phyloP scores from a whole-genome alignment of 2,329 filamentous ascomycete genomes.

The Emergomyces pasteurianus region DNA sequence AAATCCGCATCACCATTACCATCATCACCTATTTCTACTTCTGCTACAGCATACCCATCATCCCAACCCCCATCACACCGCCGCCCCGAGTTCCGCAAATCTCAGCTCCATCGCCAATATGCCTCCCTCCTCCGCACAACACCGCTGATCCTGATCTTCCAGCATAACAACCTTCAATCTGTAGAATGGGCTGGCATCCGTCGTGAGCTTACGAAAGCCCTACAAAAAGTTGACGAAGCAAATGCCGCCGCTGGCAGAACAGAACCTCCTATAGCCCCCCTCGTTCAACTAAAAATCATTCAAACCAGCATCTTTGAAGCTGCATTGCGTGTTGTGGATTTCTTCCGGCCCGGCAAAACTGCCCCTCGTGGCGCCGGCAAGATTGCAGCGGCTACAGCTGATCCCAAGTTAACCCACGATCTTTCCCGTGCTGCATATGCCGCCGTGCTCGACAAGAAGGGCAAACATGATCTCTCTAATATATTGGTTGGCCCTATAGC shows the following conservation, averaged over 20 bases:
- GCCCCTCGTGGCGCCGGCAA: constrained; percentile 3
- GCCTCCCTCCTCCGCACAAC: constrained; percentile 77
- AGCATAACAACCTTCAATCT: constrained; percentile 64
- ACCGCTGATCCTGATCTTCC: constrained; percentile 76
- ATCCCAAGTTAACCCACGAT: constrained; percentile 42
- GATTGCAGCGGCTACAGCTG: constrained; percentile 22
- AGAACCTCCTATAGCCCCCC: constrained; percentile 38
- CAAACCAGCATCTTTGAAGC: constrained; percentile 81
- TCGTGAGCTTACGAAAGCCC: constrained; percentile 51
- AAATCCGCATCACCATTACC: constrained; percentile 15
- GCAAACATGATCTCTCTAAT: constrained; percentile 54
- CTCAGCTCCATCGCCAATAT: constrained; percentile 77
- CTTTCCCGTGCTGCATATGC: constrained; percentile 46
- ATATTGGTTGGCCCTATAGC: constrained; percentile 74
- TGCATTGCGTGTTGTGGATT: constrained; percentile 76
- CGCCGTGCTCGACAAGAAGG: constrained; percentile 38
- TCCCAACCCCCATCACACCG: constrained; percentile 82
- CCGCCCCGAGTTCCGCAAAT: constrained; percentile 75
- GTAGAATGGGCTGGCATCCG: constrained; percentile 63
- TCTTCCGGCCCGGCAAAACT: constrained; percentile 48
- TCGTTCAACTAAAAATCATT: constrained; percentile 68
- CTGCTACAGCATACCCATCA: constrained; percentile 50
- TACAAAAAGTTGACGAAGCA: constrained; percentile 54
- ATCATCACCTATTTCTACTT: too few relatives aligned
- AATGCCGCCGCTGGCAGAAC: constrained; percentile 45